phyloP scores from a whole-genome alignment of 2,329 filamentous ascomycete species.

The Epichloe gansuensis region DNA sequence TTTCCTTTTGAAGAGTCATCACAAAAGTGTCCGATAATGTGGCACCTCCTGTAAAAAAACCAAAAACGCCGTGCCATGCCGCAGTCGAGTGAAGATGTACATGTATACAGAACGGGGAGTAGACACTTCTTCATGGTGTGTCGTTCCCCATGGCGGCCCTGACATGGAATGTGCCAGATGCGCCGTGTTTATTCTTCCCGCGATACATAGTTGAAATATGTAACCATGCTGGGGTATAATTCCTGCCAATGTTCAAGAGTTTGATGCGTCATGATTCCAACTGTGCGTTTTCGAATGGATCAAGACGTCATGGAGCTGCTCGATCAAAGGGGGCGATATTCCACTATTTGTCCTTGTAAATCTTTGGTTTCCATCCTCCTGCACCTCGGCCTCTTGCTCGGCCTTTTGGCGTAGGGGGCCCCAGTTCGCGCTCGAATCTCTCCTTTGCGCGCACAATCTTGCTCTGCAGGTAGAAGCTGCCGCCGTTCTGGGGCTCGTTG shows the following conservation, averaged over 20 bases:
- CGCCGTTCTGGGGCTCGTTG: slow-evolving; percentile 91
- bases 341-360: slow-evolving; percentile 70
- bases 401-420: slow-evolving; percentile 56
- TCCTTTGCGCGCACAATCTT: slow-evolving; percentile 88
- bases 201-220: background rate
- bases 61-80: slow-evolving; percentile 38
- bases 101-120: slow-evolving; percentile 22
- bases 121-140: background rate
- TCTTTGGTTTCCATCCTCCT: slow-evolving; percentile 85
- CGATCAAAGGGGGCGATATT: background rate
- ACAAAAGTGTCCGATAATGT: slow-evolving; percentile 12
- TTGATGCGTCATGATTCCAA: too few species aligned
- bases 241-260: too few species aligned
- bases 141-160: background rate
- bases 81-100: slow-evolving; percentile 43
- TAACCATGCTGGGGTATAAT: too few species aligned
- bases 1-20: background rate
- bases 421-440: slow-evolving; percentile 77
- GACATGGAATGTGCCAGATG: too few species aligned
- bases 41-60: background rate
- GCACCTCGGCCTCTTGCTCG: slow-evolving; percentile 63
- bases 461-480: slow-evolving; percentile 96
- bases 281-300: too few species aligned
- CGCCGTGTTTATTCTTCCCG: background rate
- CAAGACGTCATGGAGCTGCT: background rate